A percentile compares a stretch with the other conserved stretches of the same genome.
Conservation (phyloP, 2,329 filamentous ascomycete genomes). For the Aureobasidium melanogenum region DNA sequence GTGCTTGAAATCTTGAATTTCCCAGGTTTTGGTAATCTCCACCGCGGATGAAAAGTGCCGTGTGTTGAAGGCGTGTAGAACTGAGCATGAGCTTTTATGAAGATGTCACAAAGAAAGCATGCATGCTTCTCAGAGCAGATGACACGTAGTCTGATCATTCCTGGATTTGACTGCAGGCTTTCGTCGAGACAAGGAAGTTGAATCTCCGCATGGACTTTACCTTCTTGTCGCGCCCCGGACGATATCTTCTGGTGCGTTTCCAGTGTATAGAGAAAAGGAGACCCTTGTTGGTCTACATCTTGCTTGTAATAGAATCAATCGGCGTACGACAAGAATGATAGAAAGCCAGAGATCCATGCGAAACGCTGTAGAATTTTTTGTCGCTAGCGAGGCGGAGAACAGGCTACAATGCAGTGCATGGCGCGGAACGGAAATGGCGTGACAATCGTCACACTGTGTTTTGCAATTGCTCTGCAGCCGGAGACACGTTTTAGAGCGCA, state of each 20-base stretch:
- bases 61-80: not conserved
- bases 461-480: too few species aligned
- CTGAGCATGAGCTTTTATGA: slow-evolving; percentile 1
- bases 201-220: not conserved
- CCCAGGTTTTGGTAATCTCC: not conserved
- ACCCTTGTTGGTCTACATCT: not conserved
- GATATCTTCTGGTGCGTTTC: not conserved
- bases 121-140: slow-evolving; percentile 5
- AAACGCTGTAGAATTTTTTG: too few species aligned
- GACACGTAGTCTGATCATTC: not conserved
- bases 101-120: slow-evolving; percentile 3
- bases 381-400: too few species aligned
- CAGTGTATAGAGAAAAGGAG: not conserved
- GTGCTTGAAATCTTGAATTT: not conserved
- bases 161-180: not conserved
- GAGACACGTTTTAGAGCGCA: too few species aligned
- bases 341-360: too few species aligned
- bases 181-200: not conserved
- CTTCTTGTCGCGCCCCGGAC: not conserved
- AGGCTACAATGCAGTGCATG: too few species aligned
- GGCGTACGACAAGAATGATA: too few species aligned
- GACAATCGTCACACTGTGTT: too few species aligned
- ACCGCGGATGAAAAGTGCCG: not conserved
- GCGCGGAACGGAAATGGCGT: too few species aligned
- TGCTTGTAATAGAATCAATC: not conserved